Conservation (phyloP, 1,139 yeast species). For the Keqinozyma sinolaborantium region DNA sequence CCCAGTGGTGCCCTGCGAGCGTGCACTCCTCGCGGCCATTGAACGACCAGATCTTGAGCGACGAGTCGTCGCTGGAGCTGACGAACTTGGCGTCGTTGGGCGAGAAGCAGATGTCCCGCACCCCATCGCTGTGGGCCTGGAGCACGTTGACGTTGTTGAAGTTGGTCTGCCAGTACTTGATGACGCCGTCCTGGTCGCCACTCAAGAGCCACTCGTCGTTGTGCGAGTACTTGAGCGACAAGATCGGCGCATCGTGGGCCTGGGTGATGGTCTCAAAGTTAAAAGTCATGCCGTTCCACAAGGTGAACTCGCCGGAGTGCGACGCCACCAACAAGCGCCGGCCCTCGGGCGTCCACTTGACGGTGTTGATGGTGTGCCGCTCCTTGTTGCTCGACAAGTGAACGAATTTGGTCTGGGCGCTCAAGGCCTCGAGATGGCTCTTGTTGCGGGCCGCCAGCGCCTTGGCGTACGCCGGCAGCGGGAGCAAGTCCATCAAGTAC, state of each 20-base stretch:
- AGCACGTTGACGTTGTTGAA: slow-evolving; percentile 91
- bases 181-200: slow-evolving; percentile 88
- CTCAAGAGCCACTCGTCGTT: slow-evolving; percentile 92
- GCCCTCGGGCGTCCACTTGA: slow-evolving; percentile 97
- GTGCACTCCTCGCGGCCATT: slow-evolving; percentile 82
- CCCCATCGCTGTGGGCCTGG: slow-evolving; percentile 75
- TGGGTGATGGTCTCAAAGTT: slow-evolving; percentile 97
- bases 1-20: slow-evolving; percentile 96
- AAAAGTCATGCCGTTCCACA: slow-evolving; percentile 96
- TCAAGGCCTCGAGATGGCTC: slow-evolving; percentile 47
- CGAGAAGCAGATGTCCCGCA: slow-evolving; percentile 83
- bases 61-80: slow-evolving; percentile 89
- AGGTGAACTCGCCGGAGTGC: slow-evolving; percentile 91
- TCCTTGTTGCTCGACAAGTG: slow-evolving; percentile 91
- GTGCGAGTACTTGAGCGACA: slow-evolving; percentile 78
- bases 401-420: slow-evolving; percentile 76
- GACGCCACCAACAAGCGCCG: slow-evolving; percentile 86
- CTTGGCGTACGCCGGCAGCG: slow-evolving; percentile 59
- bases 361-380: slow-evolving; percentile 85
- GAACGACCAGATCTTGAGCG: slow-evolving; percentile 90
- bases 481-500: slow-evolving; percentile 67
- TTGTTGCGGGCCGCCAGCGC: slow-evolving; percentile 20
- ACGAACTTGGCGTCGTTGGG: slow-evolving; percentile 90
- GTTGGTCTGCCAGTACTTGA: slow-evolving; percentile 97
- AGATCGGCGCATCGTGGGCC: slow-evolving; percentile 91